These are phyloP conservation scores for Orbilia javanica DNA, from an alignment of 2,329 filamentous ascomycete species.

Conservation along the genomic window DNA sequence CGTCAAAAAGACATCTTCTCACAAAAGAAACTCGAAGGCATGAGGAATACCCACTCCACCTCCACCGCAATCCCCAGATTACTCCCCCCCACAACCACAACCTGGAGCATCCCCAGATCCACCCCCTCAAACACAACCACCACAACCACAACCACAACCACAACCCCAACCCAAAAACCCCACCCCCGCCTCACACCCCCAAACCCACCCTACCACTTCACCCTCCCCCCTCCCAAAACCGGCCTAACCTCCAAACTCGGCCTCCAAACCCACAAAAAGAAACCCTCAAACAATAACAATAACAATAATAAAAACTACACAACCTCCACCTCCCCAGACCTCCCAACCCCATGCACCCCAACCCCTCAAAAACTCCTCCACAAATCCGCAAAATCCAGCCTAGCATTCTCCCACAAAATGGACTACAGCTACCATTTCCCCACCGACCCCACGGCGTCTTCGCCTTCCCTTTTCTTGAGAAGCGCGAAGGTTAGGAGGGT, in stretches of 20 bases:
- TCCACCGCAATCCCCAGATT: no score
- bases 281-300: no score
- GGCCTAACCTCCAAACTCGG: not conserved
- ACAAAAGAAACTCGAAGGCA: not conserved
- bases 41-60: not conserved
- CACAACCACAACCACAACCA: not conserved
- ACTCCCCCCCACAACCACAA: no score
- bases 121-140: no score
- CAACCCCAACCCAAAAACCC: not conserved
- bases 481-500: no score
- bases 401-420: not conserved
- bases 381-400: conserved; percentile 38
- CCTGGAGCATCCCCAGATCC: no score
- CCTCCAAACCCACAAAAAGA: not conserved
- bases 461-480: no score
- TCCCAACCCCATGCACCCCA: not conserved
- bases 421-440: no score
- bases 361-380: conserved; percentile 47
- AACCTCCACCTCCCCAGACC: not conserved
- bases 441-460: no score
- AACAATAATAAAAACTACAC: no score
- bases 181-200: not conserved
- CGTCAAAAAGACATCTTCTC: not conserved
- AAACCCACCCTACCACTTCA: not conserved
- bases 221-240: not conserved